These are phyloP conservation scores for Cicer pinnatifidum DNA, from an alignment of 306 rosid genomes.

Conservation along the genomic window DNA sequence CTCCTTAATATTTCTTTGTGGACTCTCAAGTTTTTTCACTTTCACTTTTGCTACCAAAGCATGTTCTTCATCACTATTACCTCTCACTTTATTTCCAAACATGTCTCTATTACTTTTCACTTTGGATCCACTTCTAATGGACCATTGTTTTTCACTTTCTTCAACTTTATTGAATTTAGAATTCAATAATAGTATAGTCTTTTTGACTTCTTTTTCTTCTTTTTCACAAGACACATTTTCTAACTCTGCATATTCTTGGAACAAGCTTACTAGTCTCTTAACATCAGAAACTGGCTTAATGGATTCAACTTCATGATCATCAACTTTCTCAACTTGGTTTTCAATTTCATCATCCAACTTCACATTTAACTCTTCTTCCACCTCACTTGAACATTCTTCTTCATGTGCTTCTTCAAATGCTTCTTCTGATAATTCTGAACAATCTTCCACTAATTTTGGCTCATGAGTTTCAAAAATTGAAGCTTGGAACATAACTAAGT, in stretches of 20 bases:
- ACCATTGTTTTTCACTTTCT: slow-evolving; percentile 48
- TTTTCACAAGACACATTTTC: slow-evolving; percentile 46
- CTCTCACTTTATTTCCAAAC: slow-evolving; percentile 19
- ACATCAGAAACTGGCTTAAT: slow-evolving; percentile 37
- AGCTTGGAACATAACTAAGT: slow-evolving; percentile 76
- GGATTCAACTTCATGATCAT: slow-evolving; percentile 4
- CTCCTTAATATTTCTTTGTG: slow-evolving; percentile 14
- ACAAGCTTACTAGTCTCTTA: slow-evolving; percentile 52
- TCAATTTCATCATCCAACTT: background rate
- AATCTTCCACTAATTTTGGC: slow-evolving; percentile 51
- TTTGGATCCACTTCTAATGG: slow-evolving; percentile 58
- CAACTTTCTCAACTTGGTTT: slow-evolving; percentile 15
- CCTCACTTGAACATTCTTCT: slow-evolving; percentile 40
- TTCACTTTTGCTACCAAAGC: slow-evolving; percentile 34
- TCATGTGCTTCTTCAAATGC: slow-evolving; percentile 39
- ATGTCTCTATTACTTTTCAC: slow-evolving; percentile 25
- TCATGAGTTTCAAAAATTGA: slow-evolving; percentile 62
- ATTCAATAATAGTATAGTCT: slow-evolving; percentile 21
- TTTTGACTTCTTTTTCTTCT: slow-evolving; percentile 46
- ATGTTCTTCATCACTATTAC: slow-evolving; percentile 37
- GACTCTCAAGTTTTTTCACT: slow-evolving; percentile 49
- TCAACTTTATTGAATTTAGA: slow-evolving; percentile 61
- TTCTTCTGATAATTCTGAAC: slow-evolving; percentile 27
- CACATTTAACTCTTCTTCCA: slow-evolving; percentile 42
- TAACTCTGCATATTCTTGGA: slow-evolving; percentile 49